Evolutionary conservation across 495 filamentous ascomycete species (phyloP).

Genomic region (Pseudevernia furfuracea): DNA sequence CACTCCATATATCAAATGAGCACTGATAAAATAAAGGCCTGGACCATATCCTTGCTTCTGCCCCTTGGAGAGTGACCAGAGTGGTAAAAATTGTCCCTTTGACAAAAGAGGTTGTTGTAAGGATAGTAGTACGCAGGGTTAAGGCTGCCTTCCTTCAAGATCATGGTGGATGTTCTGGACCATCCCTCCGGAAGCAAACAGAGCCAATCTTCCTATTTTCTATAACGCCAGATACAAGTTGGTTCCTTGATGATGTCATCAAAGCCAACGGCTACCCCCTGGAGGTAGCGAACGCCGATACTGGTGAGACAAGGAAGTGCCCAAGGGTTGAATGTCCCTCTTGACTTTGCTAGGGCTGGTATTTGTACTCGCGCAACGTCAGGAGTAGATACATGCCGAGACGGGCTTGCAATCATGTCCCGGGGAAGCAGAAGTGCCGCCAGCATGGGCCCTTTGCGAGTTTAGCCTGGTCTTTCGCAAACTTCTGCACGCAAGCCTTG

Average conservation of each 20-base stretch:
- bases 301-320: not conserved
- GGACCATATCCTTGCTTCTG: not conserved
- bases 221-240: conserved; percentile 1
- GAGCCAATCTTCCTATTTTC: conserved; percentile 4
- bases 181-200: not conserved
- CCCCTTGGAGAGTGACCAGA: too few relatives aligned
- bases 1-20: not conserved
- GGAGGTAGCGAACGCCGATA: not conserved
- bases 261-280: not conserved
- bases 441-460: too few relatives aligned
- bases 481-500: not conserved
- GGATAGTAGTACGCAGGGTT: not conserved
- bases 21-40: not conserved
- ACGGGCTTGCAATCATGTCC: too few relatives aligned
- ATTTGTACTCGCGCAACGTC: too few relatives aligned
- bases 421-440: too few relatives aligned
- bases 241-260: not conserved
- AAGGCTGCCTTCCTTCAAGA: not conserved
- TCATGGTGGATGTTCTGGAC: not conserved
- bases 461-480: not conserved
- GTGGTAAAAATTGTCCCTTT: not conserved
- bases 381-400: too few relatives aligned
- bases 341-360: not conserved
- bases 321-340: not conserved
- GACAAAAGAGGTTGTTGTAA: not conserved